Base-by-base conservation (phyloP, 768 basidiomycete genomes). In the Asterophora lycoperdoides region DNA sequence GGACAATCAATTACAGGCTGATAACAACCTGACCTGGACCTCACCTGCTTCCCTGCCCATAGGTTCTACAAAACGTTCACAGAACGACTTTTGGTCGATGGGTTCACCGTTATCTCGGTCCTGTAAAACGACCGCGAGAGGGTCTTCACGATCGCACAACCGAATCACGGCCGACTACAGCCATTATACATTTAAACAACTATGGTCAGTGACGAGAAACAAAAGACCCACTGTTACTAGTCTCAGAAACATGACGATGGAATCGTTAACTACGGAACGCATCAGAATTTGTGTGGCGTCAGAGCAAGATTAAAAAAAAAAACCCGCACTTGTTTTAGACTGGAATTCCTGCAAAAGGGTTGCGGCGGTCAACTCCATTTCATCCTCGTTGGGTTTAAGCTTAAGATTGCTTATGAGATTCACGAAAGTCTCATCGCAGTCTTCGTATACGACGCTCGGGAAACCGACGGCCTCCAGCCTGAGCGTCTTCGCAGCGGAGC, bases 221-320 rank as follows among this genome's bases (percentile, higher is more conserved):
- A 35, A 20, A 29, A 45, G 42, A 17, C 71, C 23, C 41, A 75
- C 77, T 5, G 94, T 88, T 15, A 93, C 66, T 48, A 94, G 73
- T 38, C 94, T 80, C 56, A 97, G 74, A 63, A 84, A 92, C 53
- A 84, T 78, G 17, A 90, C 84, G 60, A 91, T 80, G 18, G 81
- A 79, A 63, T 88, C 86, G 6, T 84, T 86, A 8, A 70, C 83
- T 85, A 44, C 20, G 30, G 14, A 30, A 32, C 23, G 6, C 23
- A 23, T 23, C 37, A 10, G 30, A 9, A 32, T 10, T 18, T 29
- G 30, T 18, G 3, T 7, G 26, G n/a, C 2, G 8, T 44, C 30
- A 34, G 15, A 35, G 41, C 11, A n/a, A 8, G 18, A 18, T 15
- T 37, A 45, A 6, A 40, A 41, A 15, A 8, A 20, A 20, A n/a